Conservation (phyloP, 208 protist genomes). For the Crithidia bombi region DNA sequence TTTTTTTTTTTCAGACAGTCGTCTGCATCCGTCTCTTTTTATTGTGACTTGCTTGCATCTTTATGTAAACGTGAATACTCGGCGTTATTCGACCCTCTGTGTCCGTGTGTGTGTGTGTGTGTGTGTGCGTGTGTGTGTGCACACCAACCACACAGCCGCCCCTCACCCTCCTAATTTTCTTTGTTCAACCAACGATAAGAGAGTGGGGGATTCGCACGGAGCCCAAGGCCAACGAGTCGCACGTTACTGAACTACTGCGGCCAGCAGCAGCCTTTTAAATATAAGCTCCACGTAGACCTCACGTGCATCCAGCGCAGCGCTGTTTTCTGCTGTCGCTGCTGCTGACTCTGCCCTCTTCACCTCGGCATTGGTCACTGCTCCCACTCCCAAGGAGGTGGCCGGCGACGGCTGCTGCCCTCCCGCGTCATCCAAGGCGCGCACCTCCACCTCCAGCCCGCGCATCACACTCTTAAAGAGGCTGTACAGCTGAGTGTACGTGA, state of each 20-base stretch:
- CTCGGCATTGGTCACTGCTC: neutral
- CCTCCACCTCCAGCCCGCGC: conserved; percentile 34
- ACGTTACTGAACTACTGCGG: conserved; percentile 26
- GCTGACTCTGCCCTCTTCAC: neutral
- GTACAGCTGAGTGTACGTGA: conserved; percentile 30
- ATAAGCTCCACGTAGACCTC: neutral
- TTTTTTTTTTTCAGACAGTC: too few relatives aligned
- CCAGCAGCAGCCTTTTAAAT: conserved; percentile 17
- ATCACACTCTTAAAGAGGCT: conserved; percentile 34
- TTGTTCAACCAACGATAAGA: too few relatives aligned
- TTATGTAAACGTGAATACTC: too few relatives aligned
- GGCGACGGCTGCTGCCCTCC: neutral
- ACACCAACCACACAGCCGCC: too few relatives aligned
- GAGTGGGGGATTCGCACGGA: too few relatives aligned
- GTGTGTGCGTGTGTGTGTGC: too few relatives aligned
- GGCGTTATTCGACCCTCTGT: too few relatives aligned
- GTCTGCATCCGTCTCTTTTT: too few relatives aligned
- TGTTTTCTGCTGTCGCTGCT: neutral
- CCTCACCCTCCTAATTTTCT: too few relatives aligned
- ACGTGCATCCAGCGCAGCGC: neutral
- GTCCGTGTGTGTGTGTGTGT: too few relatives aligned
- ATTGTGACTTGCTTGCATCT: too few relatives aligned
- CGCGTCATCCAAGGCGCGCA: neutral
- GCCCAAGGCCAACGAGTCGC: too few relatives aligned
- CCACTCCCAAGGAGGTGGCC: neutral